These are phyloP conservation scores for Celoporthe dispersa DNA, from an alignment of 2,329 filamentous ascomycete species.

Conservation along the genomic window DNA sequence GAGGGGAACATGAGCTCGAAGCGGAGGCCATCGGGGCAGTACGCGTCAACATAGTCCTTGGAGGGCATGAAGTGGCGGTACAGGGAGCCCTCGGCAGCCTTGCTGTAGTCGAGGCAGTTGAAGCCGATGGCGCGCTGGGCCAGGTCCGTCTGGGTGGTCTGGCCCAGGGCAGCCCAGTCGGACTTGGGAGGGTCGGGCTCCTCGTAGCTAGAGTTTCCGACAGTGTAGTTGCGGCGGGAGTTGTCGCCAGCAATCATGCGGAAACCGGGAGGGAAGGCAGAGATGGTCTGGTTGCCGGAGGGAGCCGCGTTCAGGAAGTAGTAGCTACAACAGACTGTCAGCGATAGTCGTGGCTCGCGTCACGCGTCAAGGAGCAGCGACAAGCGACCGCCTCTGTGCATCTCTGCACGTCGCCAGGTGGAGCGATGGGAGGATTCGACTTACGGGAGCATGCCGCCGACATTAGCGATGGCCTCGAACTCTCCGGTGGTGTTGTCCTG, in stretches of 20 bases:
- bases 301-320: slow-evolving; percentile 71
- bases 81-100: slow-evolving; percentile 70
- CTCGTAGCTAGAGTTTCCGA: slow-evolving; percentile 69
- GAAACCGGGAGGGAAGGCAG: slow-evolving; percentile 77
- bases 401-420: background rate
- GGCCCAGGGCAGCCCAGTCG: slow-evolving; percentile 66
- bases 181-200: slow-evolving; percentile 70
- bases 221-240: slow-evolving; percentile 69
- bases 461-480: slow-evolving; percentile 71
- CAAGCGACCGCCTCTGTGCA: background rate
- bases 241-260: slow-evolving; percentile 81
- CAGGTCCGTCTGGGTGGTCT: slow-evolving; percentile 70
- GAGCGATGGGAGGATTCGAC: slow-evolving; percentile 42
- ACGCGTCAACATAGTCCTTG: slow-evolving; percentile 77
- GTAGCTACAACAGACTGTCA: slow-evolving; percentile 60
- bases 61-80: slow-evolving; percentile 82
- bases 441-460: slow-evolving; percentile 85
- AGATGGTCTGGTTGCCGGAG: slow-evolving; percentile 56
- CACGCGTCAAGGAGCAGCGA: background rate
- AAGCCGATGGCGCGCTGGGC: slow-evolving; percentile 85
- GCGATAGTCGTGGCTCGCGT: background rate
- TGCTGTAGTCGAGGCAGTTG: slow-evolving; percentile 88
- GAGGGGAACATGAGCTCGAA: slow-evolving; percentile 87
- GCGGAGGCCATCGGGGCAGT: slow-evolving; percentile 82
- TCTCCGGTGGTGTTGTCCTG: slow-evolving; percentile 65